phyloP scores from a whole-genome alignment of 2,329 filamentous ascomycete genomes.

The Epichloe brachyelytri region DNA sequence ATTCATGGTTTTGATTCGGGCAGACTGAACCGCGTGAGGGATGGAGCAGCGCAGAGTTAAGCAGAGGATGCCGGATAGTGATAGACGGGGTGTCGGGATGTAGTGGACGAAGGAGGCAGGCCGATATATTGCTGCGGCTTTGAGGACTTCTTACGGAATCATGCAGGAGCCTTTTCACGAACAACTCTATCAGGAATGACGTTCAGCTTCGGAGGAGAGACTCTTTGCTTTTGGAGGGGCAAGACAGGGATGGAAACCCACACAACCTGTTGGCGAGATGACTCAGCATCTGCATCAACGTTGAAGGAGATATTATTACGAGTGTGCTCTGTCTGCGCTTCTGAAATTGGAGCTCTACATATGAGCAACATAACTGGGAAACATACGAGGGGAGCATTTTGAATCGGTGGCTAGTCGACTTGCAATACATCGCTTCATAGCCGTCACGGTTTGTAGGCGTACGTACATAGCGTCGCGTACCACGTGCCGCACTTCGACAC shows the following conservation, averaged over 20 bases:
- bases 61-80: neutral
- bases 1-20: slow-evolving; percentile 54
- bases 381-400: too few species aligned
- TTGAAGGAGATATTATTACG: neutral
- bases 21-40: neutral
- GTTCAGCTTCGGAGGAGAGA: neutral
- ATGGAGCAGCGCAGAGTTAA: neutral
- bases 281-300: neutral
- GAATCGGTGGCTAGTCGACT: too few species aligned
- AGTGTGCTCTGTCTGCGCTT: too few species aligned
- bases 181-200: neutral
- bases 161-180: neutral
- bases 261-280: neutral
- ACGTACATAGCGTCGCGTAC: neutral
- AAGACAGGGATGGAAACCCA: neutral
- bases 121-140: neutral
- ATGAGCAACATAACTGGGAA: too few species aligned
- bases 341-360: too few species aligned
- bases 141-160: neutral
- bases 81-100: neutral
- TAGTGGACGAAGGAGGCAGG: neutral
- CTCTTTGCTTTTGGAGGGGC: neutral
- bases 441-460: neutral
- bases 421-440: too few species aligned
- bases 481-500: neutral